Percentiles rank a stretch among this genome's conserved stretches.
Conservation (phyloP, 345 rosid genomes). For the Pistacia integerrima region DNA sequence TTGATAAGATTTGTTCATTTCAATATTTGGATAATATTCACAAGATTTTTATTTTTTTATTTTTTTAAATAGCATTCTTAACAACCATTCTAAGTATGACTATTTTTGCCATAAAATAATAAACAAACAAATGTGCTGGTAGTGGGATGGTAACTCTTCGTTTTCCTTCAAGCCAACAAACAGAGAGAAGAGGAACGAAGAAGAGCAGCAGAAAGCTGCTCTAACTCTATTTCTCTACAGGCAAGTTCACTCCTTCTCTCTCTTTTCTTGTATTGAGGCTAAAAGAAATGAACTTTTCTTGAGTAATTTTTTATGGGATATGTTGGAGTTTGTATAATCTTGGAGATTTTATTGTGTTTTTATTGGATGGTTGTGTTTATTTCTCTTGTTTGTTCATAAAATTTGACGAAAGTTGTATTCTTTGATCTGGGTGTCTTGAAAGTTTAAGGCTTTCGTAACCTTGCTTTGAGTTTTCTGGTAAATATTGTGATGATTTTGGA, state of each 20-base stretch:
- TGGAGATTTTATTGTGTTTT: background rate
- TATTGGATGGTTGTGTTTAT: background rate
- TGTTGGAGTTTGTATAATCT: background rate
- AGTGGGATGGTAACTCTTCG: background rate
- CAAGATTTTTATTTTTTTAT: no score
- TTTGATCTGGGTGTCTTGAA: constrained; percentile 7
- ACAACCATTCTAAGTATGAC: no score
- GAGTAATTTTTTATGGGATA: background rate
- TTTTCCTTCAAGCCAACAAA: background rate
- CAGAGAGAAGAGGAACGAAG: background rate
- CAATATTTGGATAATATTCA: no score
- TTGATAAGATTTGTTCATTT: no score
- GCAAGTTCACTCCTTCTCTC: constrained; percentile 9
- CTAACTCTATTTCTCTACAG: background rate
- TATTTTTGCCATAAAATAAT: no score
- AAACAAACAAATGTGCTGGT: background rate
- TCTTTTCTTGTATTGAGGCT: background rate
- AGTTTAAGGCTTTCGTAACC: background rate
- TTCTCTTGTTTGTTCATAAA: background rate
- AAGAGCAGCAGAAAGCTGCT: constrained; percentile 10
- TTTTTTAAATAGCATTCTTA: no score
- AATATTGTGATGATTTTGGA: background rate
- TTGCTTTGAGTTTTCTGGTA: background rate
- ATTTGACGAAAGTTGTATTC: background rate
- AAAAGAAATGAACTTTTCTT: background rate